Evolutionary conservation across 208 protist species (phyloP).

Genomic region (Trypanosomatidae sp.): DNA sequence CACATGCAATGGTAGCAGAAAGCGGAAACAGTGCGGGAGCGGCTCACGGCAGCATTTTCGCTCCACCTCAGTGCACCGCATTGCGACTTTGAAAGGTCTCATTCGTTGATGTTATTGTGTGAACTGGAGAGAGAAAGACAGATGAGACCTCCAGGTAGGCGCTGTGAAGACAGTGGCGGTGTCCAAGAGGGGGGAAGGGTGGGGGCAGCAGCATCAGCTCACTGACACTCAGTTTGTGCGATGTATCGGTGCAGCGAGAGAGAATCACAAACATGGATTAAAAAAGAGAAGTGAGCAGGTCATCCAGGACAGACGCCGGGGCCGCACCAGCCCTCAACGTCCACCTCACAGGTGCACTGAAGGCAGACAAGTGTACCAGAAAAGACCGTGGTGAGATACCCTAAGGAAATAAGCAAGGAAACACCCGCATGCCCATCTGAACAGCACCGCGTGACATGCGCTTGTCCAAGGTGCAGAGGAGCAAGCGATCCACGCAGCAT

Average conservation of each 20-base stretch:
- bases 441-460: constrained; percentile 54
- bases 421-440: constrained; percentile 63
- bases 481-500: constrained; percentile 35
- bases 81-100: background rate
- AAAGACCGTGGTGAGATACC: background rate
- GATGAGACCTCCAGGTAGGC: background rate
- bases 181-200: background rate
- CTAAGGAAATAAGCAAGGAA: constrained; percentile 29
- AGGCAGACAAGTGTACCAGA: background rate
- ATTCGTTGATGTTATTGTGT: background rate
- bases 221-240: background rate
- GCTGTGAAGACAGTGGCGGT: background rate
- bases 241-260: background rate
- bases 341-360: background rate
- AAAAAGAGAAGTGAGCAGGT: background rate
- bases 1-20: background rate
- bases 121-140: background rate
- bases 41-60: background rate
- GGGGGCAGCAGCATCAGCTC: background rate
- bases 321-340: background rate
- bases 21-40: background rate
- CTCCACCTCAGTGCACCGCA: background rate
- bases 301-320: background rate
- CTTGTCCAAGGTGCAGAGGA: constrained; percentile 82
- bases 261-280: background rate